Evolutionary conservation across 768 basidiomycete genomes (phyloP), one percentile per base, ranked within the genome.

Genomic region (Boletus rex-veris): DNA sequence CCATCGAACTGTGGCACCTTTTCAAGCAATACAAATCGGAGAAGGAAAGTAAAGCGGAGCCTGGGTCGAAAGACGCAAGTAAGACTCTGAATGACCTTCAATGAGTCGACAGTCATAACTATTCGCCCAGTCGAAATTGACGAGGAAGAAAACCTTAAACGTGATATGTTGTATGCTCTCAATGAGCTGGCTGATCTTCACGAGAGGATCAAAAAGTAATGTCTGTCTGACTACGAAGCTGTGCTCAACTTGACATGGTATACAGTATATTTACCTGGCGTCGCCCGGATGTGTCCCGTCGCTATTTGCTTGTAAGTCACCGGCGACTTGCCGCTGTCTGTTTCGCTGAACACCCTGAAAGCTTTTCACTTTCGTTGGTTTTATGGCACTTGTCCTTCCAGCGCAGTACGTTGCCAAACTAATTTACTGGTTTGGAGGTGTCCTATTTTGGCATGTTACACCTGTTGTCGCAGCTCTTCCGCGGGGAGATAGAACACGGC

Each of bases 261-360:
- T 24, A 3, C 46, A 88, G 86, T 59, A 73, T 85, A n/a, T 81
- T 85, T 59, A 76, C 82, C n/a, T 87, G 86, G 86, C 77, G 84
- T 26, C 72, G 75, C 45, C 80, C 83, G 5, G 56, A 71, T 5
- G 75, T 78, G 11, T 85, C 85, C 7, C 60, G 59, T 18, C 64
- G 71, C 35, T 88, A 84, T 63, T 72, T 68, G 19, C 48, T 73
- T 33, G 85, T 85, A 61, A 58, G 78, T 53, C 7, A 43, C 30
- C 40, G 24, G 36, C 19, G 16, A 30, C 11, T 26, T 35, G 10
- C 18, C 37, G 12, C 14, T 41, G 37, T 19, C 47, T 35, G 11
- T 2, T 19, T 16, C 36, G 19, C 56, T 64, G 21, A 58, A 52
- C 45, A 33, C 9, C 49, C 16, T 18, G 28, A 33, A 37, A 61